phyloP scores from a whole-genome alignment of 139 green algal genomes.

The Picochlorum sp. region DNA sequence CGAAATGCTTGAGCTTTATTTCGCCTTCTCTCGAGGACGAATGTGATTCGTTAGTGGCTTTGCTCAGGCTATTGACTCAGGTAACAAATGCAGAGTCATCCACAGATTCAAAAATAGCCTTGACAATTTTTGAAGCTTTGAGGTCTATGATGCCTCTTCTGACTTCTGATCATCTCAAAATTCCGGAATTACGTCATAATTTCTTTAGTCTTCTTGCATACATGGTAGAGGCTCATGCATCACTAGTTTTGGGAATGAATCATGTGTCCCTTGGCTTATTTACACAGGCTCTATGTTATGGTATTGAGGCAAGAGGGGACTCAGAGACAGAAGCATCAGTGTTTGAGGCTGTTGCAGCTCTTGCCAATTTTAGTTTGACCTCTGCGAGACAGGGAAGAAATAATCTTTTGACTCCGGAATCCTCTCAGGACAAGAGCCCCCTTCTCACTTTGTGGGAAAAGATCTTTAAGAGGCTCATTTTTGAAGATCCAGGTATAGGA shows the following conservation, averaged over 20 bases:
- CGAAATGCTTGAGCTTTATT: neutral
- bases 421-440: neutral
- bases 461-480: conserved; percentile 37
- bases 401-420: too few relatives aligned
- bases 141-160: conserved; percentile 71
- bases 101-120: conserved; percentile 16
- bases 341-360: conserved; percentile 22
- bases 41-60: conserved; percentile 47
- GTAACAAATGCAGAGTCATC: conserved; percentile 35
- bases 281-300: conserved; percentile 48
- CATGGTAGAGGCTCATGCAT: conserved; percentile 67
- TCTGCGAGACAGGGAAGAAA: neutral
- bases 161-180: conserved; percentile 55
- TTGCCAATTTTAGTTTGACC: conserved; percentile 37
- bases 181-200: conserved; percentile 62
- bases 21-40: conserved; percentile 20
- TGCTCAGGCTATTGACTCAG: conserved; percentile 71
- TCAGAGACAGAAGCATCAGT: conserved; percentile 13
- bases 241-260: conserved; percentile 49
- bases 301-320: conserved; percentile 26
- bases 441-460: conserved; percentile 28
- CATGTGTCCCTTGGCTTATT: conserved; percentile 30
- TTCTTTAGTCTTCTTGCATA: conserved; percentile 72
- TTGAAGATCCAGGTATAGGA: conserved; percentile 32
- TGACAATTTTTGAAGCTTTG: conserved; percentile 52